Evolutionary conservation across 495 filamentous ascomycete genomes (phyloP), one percentile per base, ranked within the genome.

Genomic region (Talaromyces wortmannii): DNA sequence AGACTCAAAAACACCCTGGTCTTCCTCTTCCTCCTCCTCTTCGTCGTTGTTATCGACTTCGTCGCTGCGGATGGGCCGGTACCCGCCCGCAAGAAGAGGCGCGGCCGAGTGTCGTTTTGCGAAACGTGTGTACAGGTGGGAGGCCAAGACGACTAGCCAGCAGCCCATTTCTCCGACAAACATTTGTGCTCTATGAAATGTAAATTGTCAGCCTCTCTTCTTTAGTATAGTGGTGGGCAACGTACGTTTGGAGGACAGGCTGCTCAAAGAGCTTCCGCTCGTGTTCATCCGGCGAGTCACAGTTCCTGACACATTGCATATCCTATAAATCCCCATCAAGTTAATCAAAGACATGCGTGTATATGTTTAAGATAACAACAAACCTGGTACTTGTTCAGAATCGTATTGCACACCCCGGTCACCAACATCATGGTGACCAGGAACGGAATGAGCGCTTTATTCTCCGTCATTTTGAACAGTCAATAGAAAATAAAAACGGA

Each of bases 371-470:
- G 50, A 29, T 7, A 40, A 30, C 31, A 11, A 63, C 70, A 36
- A 65, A 91, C 91, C 72, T 98, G 94, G 61, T 92, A 96, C 61
- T 98, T 98, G 60, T 94, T 96, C 62, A 98, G 77, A 53, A 98
- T 83, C 3, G 94, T 98, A 65, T 98, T 98, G 78, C 91, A 96
- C 48, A 97, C 92, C 43, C 94, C 94, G 31, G 87, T 89, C 63
- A 85, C 63, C 63, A 97, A 78, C 91, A 97, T 96, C 89, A 96
- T 94, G 57, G 78, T 85, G 63, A 97, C 88, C 58, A 95, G 78
- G 60, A 95, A 80, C 6, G 90, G 90, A 59, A 96, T 83, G 31
- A 87, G 59, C 7, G 84, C 82, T 62, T 79, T 82, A 54, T 63
- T 73, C 43, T 69, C 76, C 82, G 36, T 40, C 36, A 40, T 40